A percentile compares a stretch with the other conserved stretches of the same genome.
phyloP scores from a whole-genome alignment of 805 yeast genomes.

The Scheffersomyces coipomensis region DNA sequence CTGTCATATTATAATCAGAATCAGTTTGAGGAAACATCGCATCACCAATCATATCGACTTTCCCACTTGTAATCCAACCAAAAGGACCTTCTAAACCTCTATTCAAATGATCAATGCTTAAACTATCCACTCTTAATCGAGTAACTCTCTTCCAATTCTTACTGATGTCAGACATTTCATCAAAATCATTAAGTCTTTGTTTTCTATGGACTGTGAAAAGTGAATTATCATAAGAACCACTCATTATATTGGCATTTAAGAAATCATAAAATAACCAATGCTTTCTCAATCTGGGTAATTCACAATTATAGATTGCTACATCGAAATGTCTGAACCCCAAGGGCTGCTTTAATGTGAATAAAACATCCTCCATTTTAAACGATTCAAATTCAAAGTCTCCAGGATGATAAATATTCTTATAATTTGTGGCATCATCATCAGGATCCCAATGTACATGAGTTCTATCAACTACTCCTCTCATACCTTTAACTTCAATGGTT shows the following conservation, averaged over 20 bases:
- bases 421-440: slow-evolving; percentile 79
- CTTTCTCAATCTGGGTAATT: slow-evolving; percentile 73
- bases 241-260: slow-evolving; percentile 75
- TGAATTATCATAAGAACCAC: slow-evolving; percentile 92
- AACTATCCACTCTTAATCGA: slow-evolving; percentile 78
- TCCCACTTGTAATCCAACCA: slow-evolving; percentile 94
- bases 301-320: slow-evolving; percentile 85
- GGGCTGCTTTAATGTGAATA: slow-evolving; percentile 83
- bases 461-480: slow-evolving; percentile 91
- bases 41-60: slow-evolving; percentile 92
- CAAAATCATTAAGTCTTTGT: slow-evolving; percentile 55
- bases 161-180: slow-evolving; percentile 11
- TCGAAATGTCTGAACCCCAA: slow-evolving; percentile 77
- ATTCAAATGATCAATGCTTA: slow-evolving; percentile 85
- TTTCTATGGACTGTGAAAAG: slow-evolving; percentile 86
- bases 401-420: slow-evolving; percentile 67
- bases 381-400: slow-evolving; percentile 93
- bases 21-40: slow-evolving; percentile 74
- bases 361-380: slow-evolving; percentile 78
- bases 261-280: slow-evolving; percentile 94
- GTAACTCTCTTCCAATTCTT: slow-evolving; percentile 50
- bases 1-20: slow-evolving; percentile 46
- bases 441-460: slow-evolving; percentile 82
- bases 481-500: slow-evolving; percentile 72
- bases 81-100: slow-evolving; percentile 91